Base-by-base conservation (phyloP, 306 rosid species). In the Alnus glutinosa region DNA sequence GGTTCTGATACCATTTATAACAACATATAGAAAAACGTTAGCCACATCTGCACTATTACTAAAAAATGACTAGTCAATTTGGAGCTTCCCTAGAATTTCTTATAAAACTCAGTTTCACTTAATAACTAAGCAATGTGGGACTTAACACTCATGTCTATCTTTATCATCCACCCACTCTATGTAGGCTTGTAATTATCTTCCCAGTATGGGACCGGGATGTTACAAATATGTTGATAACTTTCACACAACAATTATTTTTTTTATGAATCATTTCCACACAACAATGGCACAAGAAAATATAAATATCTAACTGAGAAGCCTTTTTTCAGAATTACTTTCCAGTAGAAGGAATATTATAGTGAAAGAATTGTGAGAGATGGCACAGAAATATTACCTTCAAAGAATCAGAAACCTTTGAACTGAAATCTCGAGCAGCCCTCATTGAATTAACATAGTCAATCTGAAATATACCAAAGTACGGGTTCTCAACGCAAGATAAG, bases 361-460 rank as follows among this genome's bases (percentile, higher is more conserved):
- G 66, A 68, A 16, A 68, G 30, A 68, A 42, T 7, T 42, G 72
- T 1, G 51, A 68, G 14, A 63, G 23, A 72, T 64, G 73, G 70
- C 55, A 62, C 15, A 70, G 57, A 52, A 78, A 73, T 32, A 64
- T 72, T 83, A 95, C 99, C 97, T 93, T 91, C 77, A 93, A 88
- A 77, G 97, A 93, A 88, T 91, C 90, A 69, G 98, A 95, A 89
- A 95, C 75, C 85, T 87, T 92, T 77, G 97, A 84, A 82, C 94
- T 88, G 85, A 95, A 93, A 80, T 93, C 97, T 80, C 92, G 94
- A 79, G 96, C 97, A 80, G 99, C 98, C 88, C 96, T 91, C 96
- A 95, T 81, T 54, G 99, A 92, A 85, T 93, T 93, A 63, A 95
- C 90, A 74, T 75, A 93, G 90, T 95, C 99, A 79, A 55, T 68